phyloP scores from a whole-genome alignment of 2,329 filamentous ascomycete species.

The Penicillium sp. region DNA sequence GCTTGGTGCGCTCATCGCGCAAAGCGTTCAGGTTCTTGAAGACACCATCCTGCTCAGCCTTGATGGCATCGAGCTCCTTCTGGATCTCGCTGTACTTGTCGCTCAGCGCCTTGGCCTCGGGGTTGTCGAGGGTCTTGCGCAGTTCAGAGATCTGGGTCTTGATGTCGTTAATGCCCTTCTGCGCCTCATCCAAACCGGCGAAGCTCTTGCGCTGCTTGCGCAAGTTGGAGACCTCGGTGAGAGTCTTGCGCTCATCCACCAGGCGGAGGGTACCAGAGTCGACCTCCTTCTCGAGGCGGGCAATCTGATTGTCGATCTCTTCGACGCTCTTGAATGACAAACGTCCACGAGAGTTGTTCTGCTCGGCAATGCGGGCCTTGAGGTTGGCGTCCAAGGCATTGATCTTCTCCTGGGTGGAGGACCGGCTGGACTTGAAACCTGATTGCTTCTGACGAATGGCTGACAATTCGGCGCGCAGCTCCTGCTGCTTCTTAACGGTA shows the following conservation, averaged over 20 bases:
- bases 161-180: slow-evolving; percentile 81
- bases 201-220: slow-evolving; percentile 90
- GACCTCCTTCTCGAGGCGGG: slow-evolving; percentile 71
- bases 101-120: slow-evolving; percentile 76
- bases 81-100: slow-evolving; percentile 79
- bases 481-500: slow-evolving; percentile 69
- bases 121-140: slow-evolving; percentile 81
- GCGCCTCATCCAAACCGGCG: slow-evolving; percentile 67
- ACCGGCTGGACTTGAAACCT: slow-evolving; percentile 72
- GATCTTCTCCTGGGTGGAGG: slow-evolving; percentile 74
- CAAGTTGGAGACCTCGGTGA: slow-evolving; percentile 70
- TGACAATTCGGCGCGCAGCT: slow-evolving; percentile 72
- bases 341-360: slow-evolving; percentile 74
- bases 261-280: slow-evolving; percentile 86
- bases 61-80: slow-evolving; percentile 79
- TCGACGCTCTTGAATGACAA: slow-evolving; percentile 78
- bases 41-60: slow-evolving; percentile 80
- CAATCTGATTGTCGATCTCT: slow-evolving; percentile 77
- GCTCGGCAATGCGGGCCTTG: slow-evolving; percentile 73
- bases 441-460: slow-evolving; percentile 81
- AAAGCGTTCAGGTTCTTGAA: slow-evolving; percentile 80
- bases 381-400: slow-evolving; percentile 84
- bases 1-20: slow-evolving; percentile 73
- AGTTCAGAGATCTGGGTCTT: slow-evolving; percentile 81
- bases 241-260: slow-evolving; percentile 92